Evolutionary conservation across 129 eudicot genomes (phyloP).

Genomic region (carrot (Daucus carota)): DNA sequence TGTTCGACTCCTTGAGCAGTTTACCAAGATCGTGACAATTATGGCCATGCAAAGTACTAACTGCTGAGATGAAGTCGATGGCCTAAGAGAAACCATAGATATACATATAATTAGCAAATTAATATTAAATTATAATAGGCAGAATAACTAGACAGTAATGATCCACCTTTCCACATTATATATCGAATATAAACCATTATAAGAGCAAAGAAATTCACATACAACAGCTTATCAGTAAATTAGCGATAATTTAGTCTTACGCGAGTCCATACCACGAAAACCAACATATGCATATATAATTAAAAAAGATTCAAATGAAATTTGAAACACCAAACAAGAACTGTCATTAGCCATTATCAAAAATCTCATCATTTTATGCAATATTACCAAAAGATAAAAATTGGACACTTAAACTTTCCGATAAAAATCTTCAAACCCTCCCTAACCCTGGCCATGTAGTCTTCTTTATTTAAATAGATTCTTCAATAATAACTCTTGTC

Average conservation of each 20-base stretch:
- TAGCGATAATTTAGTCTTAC: background rate
- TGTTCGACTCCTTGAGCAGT: constrained; percentile 62
- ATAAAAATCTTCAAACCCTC: too few species aligned
- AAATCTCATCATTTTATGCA: too few species aligned
- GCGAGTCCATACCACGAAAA: background rate
- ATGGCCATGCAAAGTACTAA: constrained; percentile 47
- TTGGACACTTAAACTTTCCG: too few species aligned
- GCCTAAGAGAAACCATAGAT: constrained; percentile 24
- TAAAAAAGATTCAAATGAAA: background rate
- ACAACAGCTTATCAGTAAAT: background rate
- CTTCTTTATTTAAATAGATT: too few species aligned
- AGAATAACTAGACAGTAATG: background rate
- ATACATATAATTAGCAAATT: background rate
- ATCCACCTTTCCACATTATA: background rate
- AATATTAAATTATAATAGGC: background rate
- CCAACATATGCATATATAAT: too few species aligned
- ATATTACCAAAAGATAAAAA: too few species aligned
- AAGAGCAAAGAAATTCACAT: background rate
- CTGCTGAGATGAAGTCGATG: constrained; percentile 62
- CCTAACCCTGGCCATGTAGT: too few species aligned
- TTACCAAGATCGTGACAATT: constrained; percentile 55
- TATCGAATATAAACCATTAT: background rate
- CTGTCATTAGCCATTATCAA: background rate
- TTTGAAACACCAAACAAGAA: background rate
- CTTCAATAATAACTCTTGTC: background rate